Evolutionary conservation across 2,329 filamentous ascomycete genomes (phyloP).

Genomic region (Paraphoma chrysanthemicola): DNA sequence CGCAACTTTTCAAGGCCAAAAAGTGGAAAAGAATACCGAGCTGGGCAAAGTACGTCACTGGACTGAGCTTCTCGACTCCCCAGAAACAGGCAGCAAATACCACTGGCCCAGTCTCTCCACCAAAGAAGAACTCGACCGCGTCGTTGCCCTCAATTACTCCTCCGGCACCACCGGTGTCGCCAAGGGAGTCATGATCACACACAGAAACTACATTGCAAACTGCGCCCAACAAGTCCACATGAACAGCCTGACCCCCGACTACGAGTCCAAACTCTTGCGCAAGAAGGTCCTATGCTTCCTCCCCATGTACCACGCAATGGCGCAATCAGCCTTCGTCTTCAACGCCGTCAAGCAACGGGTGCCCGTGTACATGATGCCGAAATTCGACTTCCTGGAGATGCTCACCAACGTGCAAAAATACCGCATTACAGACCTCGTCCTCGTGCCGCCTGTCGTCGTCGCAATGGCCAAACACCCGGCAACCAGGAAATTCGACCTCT

Average conservation of each 20-base stretch:
- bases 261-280: constrained; percentile 51
- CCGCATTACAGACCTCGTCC: constrained; percentile 69
- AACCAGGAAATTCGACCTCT: constrained; percentile 71
- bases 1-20: constrained; percentile 53
- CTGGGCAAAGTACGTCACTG: constrained; percentile 63
- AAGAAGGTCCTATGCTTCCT: constrained; percentile 69
- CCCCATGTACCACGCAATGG: constrained; percentile 63
- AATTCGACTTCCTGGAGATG: constrained; percentile 78
- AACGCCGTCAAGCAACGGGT: constrained; percentile 63
- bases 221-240: constrained; percentile 65
- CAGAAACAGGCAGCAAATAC: constrained; percentile 62
- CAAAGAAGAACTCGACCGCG: constrained; percentile 58
- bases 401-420: constrained; percentile 71
- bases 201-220: constrained; percentile 78
- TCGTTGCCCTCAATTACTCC: constrained; percentile 79
- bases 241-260: constrained; percentile 56
- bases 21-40: constrained; percentile 41
- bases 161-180: constrained; percentile 81
- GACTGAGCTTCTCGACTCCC: constrained; percentile 62
- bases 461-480: constrained; percentile 74
- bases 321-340: constrained; percentile 73
- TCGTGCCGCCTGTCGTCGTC: constrained; percentile 79
- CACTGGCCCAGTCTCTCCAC: constrained; percentile 66
- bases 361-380: constrained; percentile 78
- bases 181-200: constrained; percentile 84